Evolutionary conservation across 2,329 filamentous ascomycete genomes (phyloP), one percentile per base, ranked within the genome.

Genomic region (Mycosphaerella arachidis): DNA sequence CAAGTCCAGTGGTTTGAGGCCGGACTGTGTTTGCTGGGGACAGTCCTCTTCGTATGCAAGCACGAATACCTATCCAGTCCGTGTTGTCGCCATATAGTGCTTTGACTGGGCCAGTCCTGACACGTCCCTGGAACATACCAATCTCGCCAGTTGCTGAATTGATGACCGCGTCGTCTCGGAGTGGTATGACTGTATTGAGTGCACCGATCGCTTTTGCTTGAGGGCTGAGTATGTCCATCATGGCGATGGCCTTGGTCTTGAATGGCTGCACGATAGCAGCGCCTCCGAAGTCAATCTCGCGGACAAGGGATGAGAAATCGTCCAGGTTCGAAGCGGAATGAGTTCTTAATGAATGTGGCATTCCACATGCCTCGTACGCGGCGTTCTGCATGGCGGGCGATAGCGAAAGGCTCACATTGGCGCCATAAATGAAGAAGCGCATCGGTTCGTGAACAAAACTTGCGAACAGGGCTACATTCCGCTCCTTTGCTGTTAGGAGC

Each of bases 71-170:
- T 35, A 91, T 88, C 86, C 89, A 92, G 71, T 92, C 89, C 0
- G 89, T 92, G 61, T 92, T 92, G 60, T 92, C 88, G 1, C 89
- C 90, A 63, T 91, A 90, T 0, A 92, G 78, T 0, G 86, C 87
- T 62, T 83, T 82, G 6, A 91, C 83, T 0, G 85, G 83, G 0
- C 89, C 88, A 1, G 86, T 81, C 48, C 84, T 81, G 63, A 87
- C 87, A 60, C 86, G 81, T 48, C 86, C 80, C 31, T 79, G 76
- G 48, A 80, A 77, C n/a, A 84, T 73, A 1, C 80, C 79, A 4
- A 75, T 59, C 30, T 84, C 83, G 31, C 81, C 78, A 0, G 85
- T 45, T 43, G 65, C 50, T 8, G 65, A 58, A 29, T 59, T 52
- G 48, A 65, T 65, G 31, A 65, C 63, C 1, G 82, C 0, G 86